Base-by-base conservation (phyloP, 2,329 filamentous ascomycete genomes). In the Trichoderma citrinoviride region DNA sequence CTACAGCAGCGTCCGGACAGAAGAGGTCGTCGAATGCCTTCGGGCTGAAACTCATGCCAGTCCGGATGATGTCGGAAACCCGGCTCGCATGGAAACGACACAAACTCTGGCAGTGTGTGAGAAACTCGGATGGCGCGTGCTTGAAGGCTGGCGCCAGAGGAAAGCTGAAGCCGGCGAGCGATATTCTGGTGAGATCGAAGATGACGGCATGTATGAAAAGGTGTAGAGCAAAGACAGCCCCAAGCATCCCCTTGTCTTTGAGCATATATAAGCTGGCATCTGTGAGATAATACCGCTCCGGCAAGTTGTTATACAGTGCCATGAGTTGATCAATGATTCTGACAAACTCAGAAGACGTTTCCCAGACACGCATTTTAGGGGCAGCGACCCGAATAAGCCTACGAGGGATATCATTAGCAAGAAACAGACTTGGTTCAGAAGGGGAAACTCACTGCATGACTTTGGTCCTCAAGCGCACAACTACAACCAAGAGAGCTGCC, bases 121-220 rank as follows among this genome's bases (percentile, higher is more conserved):
- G 62, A 50, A 72, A 73, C 3, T 68, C 66, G 8, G 61, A 21
- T 0, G 71, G 68, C 7, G 68, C 68, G n/a, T 65, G 53, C 21
- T 69, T 63, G 56, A 73, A 71, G 4, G 67, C 68, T 8, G 67
- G 43, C 6, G 71, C 68, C 12, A 73, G 52, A 1, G 72, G 71
- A 43, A 73, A 73, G 46, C 67, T 69, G 66, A 69, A 72, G 1
- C 71, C 71, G 5, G 71, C 69, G 3, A 73, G 62, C 2, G 70
- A 70, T 3, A 68, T 65, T 37, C 71, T 50, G 1, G 69, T 72
- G 25, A 72, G 52, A 37, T 73, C 71, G 25, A 67, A 71, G 17
- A 72, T 64, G 54, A 68, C 64, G 10, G 71, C 66, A 50, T 73
- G 69, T 33, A 72, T 70, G 5, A 70, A 57, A 33, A 73, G 67